Percentiles rank a stretch among this genome's conserved stretches.
phyloP scores from a whole-genome alignment of 768 basidiomycete species.

The Artomyces pyxidatus region DNA sequence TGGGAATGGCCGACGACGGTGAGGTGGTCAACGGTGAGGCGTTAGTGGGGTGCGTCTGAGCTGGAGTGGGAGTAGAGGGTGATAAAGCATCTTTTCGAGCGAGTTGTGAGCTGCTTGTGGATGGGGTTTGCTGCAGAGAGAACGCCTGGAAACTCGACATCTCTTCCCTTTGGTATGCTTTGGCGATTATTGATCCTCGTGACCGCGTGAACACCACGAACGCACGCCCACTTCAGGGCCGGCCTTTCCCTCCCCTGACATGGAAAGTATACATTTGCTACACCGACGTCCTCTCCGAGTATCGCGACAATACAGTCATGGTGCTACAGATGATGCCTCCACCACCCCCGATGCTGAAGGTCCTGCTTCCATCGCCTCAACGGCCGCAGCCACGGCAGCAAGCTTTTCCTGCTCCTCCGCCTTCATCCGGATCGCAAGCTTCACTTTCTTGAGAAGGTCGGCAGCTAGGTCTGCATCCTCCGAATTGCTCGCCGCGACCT shows the following conservation, averaged over 20 bases:
- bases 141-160: conserved; percentile 19
- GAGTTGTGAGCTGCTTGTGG: conserved; percentile 10
- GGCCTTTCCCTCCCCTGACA: conserved; percentile 4
- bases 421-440: conserved; percentile 9
- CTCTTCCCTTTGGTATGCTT: conserved; percentile 22
- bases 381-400: too few relatives aligned
- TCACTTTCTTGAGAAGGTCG: conserved; percentile 15
- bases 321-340: too few relatives aligned
- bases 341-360: too few relatives aligned
- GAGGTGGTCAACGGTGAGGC: neutral
- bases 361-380: too few relatives aligned
- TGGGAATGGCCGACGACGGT: conserved; percentile 3
- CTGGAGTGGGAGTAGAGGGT: conserved; percentile 7
- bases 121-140: conserved; percentile 13
- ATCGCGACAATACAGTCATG: too few relatives aligned
- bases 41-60: neutral
- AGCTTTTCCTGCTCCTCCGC: neutral
- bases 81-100: conserved; percentile 5
- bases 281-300: neutral
- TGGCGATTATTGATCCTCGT: conserved; percentile 20
- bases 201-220: conserved; percentile 19
- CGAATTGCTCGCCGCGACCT: conserved; percentile 29
- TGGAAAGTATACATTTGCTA: neutral
- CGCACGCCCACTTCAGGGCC: conserved; percentile 17
- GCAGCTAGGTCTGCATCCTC: conserved; percentile 14